A percentile compares a stretch with the other conserved stretches of the same genome.
phyloP scores from a whole-genome alignment of 768 basidiomycete genomes.

The Leccinum uliginosum region DNA sequence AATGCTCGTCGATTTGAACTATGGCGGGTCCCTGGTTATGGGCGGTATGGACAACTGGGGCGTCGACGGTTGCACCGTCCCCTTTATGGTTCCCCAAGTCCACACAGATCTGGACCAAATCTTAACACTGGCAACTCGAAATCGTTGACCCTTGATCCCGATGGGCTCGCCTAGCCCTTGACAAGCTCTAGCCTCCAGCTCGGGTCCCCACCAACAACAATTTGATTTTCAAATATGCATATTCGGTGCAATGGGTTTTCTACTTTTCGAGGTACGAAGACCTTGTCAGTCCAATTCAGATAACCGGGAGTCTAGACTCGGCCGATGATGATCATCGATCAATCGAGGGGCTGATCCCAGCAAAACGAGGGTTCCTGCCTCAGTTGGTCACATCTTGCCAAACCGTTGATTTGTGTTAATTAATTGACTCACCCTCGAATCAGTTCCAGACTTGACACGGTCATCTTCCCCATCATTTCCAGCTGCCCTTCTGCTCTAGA shows the following conservation, averaged over 20 bases:
- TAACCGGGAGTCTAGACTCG: constrained; percentile 2
- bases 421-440: constrained; percentile 3
- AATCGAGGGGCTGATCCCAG: not conserved
- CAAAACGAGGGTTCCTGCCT: constrained; percentile 8
- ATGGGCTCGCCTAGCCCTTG: not conserved
- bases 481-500: not conserved
- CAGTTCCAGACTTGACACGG: constrained; percentile 2
- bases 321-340: constrained; percentile 14
- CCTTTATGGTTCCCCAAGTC: not conserved
- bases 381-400: not conserved
- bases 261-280: not conserved
- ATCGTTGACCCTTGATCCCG: not conserved
- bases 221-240: constrained; percentile 15
- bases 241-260: not conserved
- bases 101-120: not conserved
- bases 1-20: not conserved
- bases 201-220: not conserved
- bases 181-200: not conserved
- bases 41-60: not conserved
- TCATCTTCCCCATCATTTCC: not conserved
- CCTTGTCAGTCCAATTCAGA: not conserved
- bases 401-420: not conserved
- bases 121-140: not conserved
- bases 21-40: not conserved
- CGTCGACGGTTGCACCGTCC: not conserved